phyloP scores from a whole-genome alignment of 1,284 basidiomycete species.

The Cryptococcus deneoformans region DNA sequence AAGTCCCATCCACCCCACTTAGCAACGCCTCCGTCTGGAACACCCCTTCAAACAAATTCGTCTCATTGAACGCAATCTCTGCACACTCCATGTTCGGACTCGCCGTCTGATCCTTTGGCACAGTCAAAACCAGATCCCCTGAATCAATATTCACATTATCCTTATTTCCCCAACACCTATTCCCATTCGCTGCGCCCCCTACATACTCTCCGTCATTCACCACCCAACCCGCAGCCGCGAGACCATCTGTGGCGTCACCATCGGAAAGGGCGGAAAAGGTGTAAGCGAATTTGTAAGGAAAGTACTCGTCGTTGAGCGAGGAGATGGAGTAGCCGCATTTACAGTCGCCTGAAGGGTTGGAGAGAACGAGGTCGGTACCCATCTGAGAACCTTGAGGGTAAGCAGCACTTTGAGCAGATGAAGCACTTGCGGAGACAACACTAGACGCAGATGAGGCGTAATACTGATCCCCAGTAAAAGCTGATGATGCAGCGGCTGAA shows the following conservation, averaged over 20 bases:
- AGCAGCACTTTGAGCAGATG: neutral
- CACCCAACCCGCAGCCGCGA: conserved; percentile 1
- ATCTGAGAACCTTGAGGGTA: neutral
- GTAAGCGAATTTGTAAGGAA: conserved; percentile 6
- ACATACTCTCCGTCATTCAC: conserved; percentile 3
- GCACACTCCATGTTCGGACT: conserved; percentile 9
- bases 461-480: no score
- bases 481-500: neutral
- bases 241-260: neutral
- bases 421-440: neutral
- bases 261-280: conserved; percentile 1
- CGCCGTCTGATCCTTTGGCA: conserved; percentile 3
- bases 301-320: conserved; percentile 2
- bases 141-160: conserved; percentile 4
- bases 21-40: conserved; percentile 12
- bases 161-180: neutral
- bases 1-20: conserved; percentile 4
- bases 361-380: neutral
- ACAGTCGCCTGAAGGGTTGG: conserved; percentile 3
- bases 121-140: conserved; percentile 4
- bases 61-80: conserved; percentile 7
- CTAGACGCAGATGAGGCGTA: neutral
- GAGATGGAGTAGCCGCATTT: conserved; percentile 10
- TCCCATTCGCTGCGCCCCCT: neutral
- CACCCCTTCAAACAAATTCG: conserved; percentile 8